These are phyloP conservation scores for Umbellularia californica DNA, from an alignment of 164 flowering plant genomes.

Conservation along the genomic window DNA sequence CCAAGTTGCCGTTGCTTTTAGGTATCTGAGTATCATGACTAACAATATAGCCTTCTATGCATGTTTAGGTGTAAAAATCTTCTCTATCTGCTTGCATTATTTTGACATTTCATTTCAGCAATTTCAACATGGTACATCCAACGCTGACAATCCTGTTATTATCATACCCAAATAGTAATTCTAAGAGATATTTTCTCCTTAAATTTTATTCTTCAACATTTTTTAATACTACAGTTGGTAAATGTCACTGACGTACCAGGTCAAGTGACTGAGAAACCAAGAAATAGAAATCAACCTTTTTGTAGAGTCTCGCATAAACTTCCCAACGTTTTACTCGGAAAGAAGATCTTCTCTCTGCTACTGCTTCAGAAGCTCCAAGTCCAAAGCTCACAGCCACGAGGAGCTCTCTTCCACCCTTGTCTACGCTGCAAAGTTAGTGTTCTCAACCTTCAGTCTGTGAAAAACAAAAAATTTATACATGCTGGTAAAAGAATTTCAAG, in stretches of 20 bases:
- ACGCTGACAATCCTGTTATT: background rate
- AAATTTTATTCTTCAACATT: too few relatives aligned
- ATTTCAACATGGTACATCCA: background rate
- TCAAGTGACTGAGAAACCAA: background rate
- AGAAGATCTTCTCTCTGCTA: slow-evolving; percentile 82
- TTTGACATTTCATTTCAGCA: background rate
- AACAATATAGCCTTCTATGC: background rate
- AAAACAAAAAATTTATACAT: background rate
- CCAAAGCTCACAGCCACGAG: slow-evolving; percentile 96
- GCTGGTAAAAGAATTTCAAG: background rate
- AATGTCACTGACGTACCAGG: background rate
- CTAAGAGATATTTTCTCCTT: background rate
- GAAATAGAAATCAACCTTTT: slow-evolving; percentile 52
- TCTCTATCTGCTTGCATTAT: background rate
- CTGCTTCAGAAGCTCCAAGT: slow-evolving; percentile 83
- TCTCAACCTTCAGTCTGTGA: slow-evolving; percentile 4
- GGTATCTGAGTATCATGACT: background rate
- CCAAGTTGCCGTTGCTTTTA: background rate
- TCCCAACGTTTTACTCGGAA: slow-evolving; percentile 77
- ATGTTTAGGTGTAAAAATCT: background rate
- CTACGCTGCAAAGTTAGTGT: slow-evolving; percentile 50
- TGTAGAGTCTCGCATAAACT: slow-evolving; percentile 78
- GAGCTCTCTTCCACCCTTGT: slow-evolving; percentile 78
- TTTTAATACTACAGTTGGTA: background rate
- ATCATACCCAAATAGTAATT: background rate